Base-by-base conservation (phyloP, 139 green algal species). In the Picochlorum sp. region DNA sequence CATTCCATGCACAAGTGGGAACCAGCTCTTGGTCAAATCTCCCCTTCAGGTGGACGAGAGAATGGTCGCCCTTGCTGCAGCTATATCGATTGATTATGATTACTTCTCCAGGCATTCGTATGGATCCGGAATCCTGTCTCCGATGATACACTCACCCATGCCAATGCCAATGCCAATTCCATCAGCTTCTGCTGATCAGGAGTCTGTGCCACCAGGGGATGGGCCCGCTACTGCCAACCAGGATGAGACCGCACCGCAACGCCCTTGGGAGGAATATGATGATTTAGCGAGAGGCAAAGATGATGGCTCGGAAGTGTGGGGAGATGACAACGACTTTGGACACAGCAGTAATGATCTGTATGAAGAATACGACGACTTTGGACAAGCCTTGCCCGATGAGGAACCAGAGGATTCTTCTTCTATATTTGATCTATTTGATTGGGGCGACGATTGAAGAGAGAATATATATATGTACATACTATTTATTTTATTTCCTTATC, bases 11-110 rank as follows among this genome's bases (percentile, higher is more conserved):
- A 38, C 65, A 3, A 82, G 72, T 2, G 87, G 84, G 32, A 84
- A 87, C 65, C 82, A 92, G 74, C 80, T 95, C 77, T 76, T 86
- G 54, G 61, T 80, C 50, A 49, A 65, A 47, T 56, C 56, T 30
- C 63, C 69, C 14, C 69, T 73, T 7, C 4, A 56, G 0, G 72
- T 95, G 21, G 56, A 62, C 15, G 84, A 95, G 75, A 80, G 87
- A 21, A 87, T 90, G 80, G 65, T 87, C 4, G 84, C 81, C 16
- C 77, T 95, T 41, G 87, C 87, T 2, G 80, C 77, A 3, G 87
- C 87, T 4, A 82, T 95, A 45, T 78, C 63, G 28, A 80, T 87
- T 16, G 80, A 85, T 67, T 85, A 76, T 61, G 76, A 82, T 64
- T 82, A 65, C 64, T 87, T 87, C 63, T 81, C 69, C 3, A 76